These are phyloP conservation scores for Globisporangium paroecandrum DNA, from an alignment of 352 stramenopile genomes.

Conservation along the genomic window DNA sequence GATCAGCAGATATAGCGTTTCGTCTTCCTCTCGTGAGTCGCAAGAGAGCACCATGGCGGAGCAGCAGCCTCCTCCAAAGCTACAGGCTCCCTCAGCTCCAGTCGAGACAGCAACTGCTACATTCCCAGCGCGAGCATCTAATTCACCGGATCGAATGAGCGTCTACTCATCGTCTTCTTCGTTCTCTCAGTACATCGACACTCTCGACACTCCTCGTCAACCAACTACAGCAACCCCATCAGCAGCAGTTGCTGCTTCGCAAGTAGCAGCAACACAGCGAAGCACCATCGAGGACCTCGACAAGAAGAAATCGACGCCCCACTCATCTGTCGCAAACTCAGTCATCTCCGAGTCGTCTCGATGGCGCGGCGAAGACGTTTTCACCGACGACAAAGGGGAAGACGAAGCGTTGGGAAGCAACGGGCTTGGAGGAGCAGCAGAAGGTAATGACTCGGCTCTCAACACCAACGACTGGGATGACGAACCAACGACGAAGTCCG, in stretches of 20 bases:
- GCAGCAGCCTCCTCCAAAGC: neutral
- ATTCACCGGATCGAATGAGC: constrained; percentile 9
- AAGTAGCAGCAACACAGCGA: neutral
- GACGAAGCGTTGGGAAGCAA: constrained; percentile 14
- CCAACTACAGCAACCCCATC: neutral
- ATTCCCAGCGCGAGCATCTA: neutral
- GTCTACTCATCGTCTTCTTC: constrained; percentile 16
- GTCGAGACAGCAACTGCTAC: neutral
- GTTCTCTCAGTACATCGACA: constrained; percentile 10
- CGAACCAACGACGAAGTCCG: neutral
- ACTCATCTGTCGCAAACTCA: neutral
- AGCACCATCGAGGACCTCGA: neutral
- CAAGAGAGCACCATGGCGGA: neutral
- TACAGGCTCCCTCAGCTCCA: neutral
- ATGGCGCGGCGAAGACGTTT: constrained; percentile 32
- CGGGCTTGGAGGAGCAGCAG: neutral
- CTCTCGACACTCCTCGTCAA: constrained; percentile 4
- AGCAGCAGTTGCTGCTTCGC: neutral
- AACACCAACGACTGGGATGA: neutral
- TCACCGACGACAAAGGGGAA: constrained; percentile 22
- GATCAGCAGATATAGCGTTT: neutral
- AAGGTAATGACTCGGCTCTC: neutral
- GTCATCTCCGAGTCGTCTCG: constrained; percentile 20
- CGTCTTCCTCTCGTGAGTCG: constrained; percentile 3
- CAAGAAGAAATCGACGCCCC: neutral